Evolutionary conservation across 306 rosid species (phyloP), one percentile per base, ranked within the genome.

Genomic region (Geum urbanum): DNA sequence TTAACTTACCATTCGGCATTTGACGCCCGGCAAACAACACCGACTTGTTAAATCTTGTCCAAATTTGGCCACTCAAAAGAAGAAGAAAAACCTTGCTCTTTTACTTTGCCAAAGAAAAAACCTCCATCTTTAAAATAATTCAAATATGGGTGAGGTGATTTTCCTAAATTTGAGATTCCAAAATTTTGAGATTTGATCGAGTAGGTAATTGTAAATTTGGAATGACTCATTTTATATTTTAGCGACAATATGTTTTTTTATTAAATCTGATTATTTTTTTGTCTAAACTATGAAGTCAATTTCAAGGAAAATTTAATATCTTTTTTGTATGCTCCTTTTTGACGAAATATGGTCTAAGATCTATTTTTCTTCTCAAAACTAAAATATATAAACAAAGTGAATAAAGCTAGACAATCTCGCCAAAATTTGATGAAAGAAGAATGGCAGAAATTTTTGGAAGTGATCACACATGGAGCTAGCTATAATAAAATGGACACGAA

Each of bases 381-480:
- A 32, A 32, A 32, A 32, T 64, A 52, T 4, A 7, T 59, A 59
- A 35, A 59, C 45, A 63, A 76, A 56, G 45, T 77, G 45, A 61
- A 60, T 60, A 74, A 61, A 68, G 49, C 67, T 72, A 74, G 59
- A 32, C 37, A 32, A 32, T 37, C 44, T 32, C 44, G 15, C 11
- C 63, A 35, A 9, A 62, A 76, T 64, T 57, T 71, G 37, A 61
- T 66, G 47, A 74, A 66, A 63, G 62, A 72, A 68, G 78, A 32
- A 32, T 32, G 0, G 65, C 24, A 49, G 54, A 41, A 52, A 69
- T 32, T 51, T 51, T 72, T 58, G 65, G 48, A 48, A 67, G 77
- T 72, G 69, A 76, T 68, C 53, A 48, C 61, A 67, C 76, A 54
- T 67, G 72, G 70, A 64, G 60, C 15, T 12, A 56, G 54, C 27